Percentiles rank a stretch among this genome's conserved stretches.
phyloP scores from a whole-genome alignment of 2,329 filamentous ascomycete species.

The Venturia effusa region DNA sequence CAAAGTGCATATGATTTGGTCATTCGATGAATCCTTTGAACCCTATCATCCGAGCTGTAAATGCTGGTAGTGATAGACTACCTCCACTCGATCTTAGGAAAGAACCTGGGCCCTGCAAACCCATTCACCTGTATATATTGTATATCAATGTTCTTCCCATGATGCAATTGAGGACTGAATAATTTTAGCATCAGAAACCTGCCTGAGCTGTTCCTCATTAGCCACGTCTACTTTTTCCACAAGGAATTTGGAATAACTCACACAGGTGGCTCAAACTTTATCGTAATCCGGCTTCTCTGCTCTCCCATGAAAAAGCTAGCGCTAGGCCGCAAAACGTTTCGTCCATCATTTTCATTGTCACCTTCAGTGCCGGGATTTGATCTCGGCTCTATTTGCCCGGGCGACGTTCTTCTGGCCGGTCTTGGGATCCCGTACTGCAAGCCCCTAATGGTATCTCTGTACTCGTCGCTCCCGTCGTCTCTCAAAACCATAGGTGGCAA shows the following conservation, averaged over 20 bases:
- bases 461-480: constrained; percentile 1
- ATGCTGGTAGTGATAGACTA: not conserved
- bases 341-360: constrained; percentile 14
- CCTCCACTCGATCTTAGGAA: constrained; percentile 38
- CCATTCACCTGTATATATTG: constrained; percentile 76
- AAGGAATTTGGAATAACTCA: constrained; percentile 25
- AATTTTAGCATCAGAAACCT: constrained; percentile 82
- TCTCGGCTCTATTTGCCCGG: constrained; percentile 24
- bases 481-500: constrained; percentile 24
- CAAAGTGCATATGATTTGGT: not conserved
- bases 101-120: constrained; percentile 76
- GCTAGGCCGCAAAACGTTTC: constrained; percentile 51
- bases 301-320: constrained; percentile 76
- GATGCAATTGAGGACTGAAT: constrained; percentile 65
- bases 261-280: constrained; percentile 73
- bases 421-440: constrained; percentile 13
- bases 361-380: constrained; percentile 11
- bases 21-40: not conserved
- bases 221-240: not conserved
- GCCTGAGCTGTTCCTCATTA: constrained; percentile 43
- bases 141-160: constrained; percentile 68
- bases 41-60: not conserved
- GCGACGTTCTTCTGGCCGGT: constrained; percentile 19
- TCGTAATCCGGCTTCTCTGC: constrained; percentile 73
- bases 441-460: constrained; percentile 2